Percentiles rank a stretch among this genome's conserved stretches.
phyloP scores from a whole-genome alignment of 768 basidiomycete genomes.

The Hygrocybe punicea region DNA sequence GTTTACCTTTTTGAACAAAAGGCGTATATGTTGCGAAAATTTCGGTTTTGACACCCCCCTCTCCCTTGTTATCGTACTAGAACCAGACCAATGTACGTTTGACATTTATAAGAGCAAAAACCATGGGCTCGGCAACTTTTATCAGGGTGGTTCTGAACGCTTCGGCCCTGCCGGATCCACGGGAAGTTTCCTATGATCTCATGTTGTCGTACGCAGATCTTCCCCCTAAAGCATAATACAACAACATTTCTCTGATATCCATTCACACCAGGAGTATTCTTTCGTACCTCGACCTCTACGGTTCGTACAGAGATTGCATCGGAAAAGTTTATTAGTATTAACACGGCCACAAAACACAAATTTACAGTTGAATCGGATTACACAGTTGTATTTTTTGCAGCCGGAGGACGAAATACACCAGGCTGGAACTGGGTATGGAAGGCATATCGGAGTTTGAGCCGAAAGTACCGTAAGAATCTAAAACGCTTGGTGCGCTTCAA shows the following conservation, averaged over 20 bases:
- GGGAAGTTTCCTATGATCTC: slow-evolving; percentile 70
- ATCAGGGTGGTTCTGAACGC: slow-evolving; percentile 78
- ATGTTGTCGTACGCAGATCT: slow-evolving; percentile 58
- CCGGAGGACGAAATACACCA: slow-evolving; percentile 70
- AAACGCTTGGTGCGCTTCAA: slow-evolving; percentile 65
- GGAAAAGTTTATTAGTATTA: neutral
- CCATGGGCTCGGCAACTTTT: slow-evolving; percentile 7
- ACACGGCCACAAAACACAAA: neutral
- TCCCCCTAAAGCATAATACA: slow-evolving; percentile 7
- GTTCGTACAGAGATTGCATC: slow-evolving; percentile 38
- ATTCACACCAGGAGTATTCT: slow-evolving; percentile 60
- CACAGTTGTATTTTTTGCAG: slow-evolving; percentile 82
- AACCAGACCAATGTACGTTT: slow-evolving; percentile 79
- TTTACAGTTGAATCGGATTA: slow-evolving; percentile 80
- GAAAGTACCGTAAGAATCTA: slow-evolving; percentile 85
- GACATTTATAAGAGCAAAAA: slow-evolving; percentile 6
- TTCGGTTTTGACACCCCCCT: neutral
- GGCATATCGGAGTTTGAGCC: slow-evolving; percentile 73
- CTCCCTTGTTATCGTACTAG: slow-evolving; percentile 38
- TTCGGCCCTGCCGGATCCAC: slow-evolving; percentile 78
- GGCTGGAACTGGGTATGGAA: slow-evolving; percentile 93
- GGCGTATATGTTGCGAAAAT: slow-evolving; percentile 1
- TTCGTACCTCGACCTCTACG: slow-evolving; percentile 76
- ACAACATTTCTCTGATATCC: slow-evolving; percentile 9
- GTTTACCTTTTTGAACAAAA: slow-evolving; percentile 3